phyloP scores from a whole-genome alignment of 2,329 filamentous ascomycete genomes.

The Diaporthe vexans region DNA sequence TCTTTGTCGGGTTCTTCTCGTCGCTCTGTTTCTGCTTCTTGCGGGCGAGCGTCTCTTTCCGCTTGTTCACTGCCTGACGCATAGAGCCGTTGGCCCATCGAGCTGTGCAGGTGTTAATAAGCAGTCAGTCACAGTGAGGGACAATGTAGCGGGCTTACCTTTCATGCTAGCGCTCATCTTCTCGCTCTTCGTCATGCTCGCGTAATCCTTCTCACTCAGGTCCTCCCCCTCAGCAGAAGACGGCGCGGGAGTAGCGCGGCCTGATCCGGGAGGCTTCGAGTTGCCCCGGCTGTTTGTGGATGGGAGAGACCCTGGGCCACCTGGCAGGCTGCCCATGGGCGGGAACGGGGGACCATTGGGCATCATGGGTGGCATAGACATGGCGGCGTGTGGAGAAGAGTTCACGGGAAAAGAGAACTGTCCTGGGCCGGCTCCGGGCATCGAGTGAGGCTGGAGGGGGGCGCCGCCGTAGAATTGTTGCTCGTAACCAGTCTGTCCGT shows the following conservation, averaged over 20 bases:
- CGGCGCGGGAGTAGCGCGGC: constrained; percentile 45
- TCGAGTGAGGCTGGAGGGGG: constrained; percentile 21
- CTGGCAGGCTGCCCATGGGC: constrained; percentile 18
- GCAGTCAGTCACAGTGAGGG: no score
- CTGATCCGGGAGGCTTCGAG: constrained; percentile 49
- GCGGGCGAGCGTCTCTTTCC: constrained; percentile 70
- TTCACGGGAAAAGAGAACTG: constrained; percentile 37
- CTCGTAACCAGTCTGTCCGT: constrained; percentile 38
- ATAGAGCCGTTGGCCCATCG: constrained; percentile 74
- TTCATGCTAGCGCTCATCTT: constrained; percentile 78
- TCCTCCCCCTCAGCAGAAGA: constrained; percentile 48
- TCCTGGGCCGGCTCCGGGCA: constrained; percentile 34
- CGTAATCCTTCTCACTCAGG: constrained; percentile 66
- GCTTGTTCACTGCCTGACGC: constrained; percentile 71
- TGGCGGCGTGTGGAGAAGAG: constrained; percentile 26
- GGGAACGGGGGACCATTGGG: constrained; percentile 19
- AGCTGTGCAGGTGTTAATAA: constrained; percentile 52
- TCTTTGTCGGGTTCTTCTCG: constrained; percentile 36
- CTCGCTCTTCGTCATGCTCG: constrained; percentile 74
- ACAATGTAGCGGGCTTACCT: constrained; percentile 57
- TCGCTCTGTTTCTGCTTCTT: constrained; percentile 59
- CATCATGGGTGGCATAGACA: constrained; percentile 40
- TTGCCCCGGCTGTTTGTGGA: constrained; percentile 31
- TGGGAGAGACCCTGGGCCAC: constrained; percentile 35
- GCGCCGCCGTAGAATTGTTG: constrained; percentile 34